Evolutionary conservation across 257 asterid genomes (phyloP), one percentile per base, ranked within the genome.

Genomic region (Solanum sitiens): DNA sequence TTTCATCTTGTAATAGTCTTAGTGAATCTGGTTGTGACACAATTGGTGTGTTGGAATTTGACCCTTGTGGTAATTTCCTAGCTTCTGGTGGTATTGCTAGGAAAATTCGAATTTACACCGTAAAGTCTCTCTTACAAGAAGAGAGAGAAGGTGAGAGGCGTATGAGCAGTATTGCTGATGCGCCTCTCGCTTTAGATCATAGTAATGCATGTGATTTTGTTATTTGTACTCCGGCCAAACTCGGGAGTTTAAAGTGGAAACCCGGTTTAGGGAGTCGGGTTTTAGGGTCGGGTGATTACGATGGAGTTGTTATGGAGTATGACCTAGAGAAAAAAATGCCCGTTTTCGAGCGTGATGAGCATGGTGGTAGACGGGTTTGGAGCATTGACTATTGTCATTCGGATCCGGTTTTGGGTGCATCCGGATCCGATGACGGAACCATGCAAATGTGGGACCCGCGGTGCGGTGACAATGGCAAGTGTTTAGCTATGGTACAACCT

Each of bases 391-490:
- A 96, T 82, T 93, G 97, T 30, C 47, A 67, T 5, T 33, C 71
- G 37, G 93, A 93, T 16, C 95, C 98, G 86, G 87, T 88, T 35
- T 16, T 95, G 3, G 99, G 99, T 0, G 98, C 98, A 13, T 96
- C 99, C 89, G 98, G 96, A 40, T 94, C 99, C 73, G 99, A 96
- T 20, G 99, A 96, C 40, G 98, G 99, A 33, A 92, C 98, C 94
- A 91, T 95, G 95, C 99, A 95, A 80, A 89, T 94, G 91, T 96
- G 99, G 99, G 99, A 96, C 86, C 89, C 98, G 0, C 95, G 99
- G 1, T 91, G 96, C 89, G 93, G 42, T 0, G 85, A 87, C 7
- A 87, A 83, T 5, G 96, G 91, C 27, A 73, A 42, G 1, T 88
- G 91, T 21, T 25, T 94, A 35, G 93, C 93, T 0, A 20, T 75